Evolutionary conservation across 768 basidiomycete genomes (phyloP).

Genomic region (Leucocoprinus leucothites): DNA sequence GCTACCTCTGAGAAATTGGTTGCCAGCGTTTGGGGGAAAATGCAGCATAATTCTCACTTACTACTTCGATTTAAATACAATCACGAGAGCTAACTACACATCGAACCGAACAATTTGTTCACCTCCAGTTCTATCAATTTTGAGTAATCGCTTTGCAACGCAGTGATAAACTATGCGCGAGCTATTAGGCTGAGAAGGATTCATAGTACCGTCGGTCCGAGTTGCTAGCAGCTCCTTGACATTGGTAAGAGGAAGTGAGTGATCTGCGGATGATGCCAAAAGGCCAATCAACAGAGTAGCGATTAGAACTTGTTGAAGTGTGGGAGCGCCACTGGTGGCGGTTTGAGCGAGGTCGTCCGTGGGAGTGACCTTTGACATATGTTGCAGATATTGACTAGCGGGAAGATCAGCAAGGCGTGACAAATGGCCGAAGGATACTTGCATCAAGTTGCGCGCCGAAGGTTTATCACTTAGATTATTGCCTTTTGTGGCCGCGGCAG

Average conservation of each 20-base stretch:
- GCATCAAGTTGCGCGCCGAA: constrained; percentile 62
- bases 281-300: constrained; percentile 64
- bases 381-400: constrained; percentile 10
- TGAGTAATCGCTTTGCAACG: constrained; percentile 77
- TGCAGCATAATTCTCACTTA: too few species aligned
- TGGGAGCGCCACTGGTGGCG: constrained; percentile 34
- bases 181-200: constrained; percentile 24
- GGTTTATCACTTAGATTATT: constrained; percentile 31
- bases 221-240: constrained; percentile 54
- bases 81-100: constrained; percentile 10
- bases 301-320: constrained; percentile 68
- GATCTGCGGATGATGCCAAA: constrained; percentile 47
- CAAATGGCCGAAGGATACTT: constrained; percentile 18
- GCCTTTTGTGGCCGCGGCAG: constrained; percentile 23
- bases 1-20: too few species aligned
- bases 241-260: constrained; percentile 57
- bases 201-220: constrained; percentile 39
- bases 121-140: constrained; percentile 71
- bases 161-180: constrained; percentile 71
- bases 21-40: too few species aligned
- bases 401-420: background rate
- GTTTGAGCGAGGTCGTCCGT: constrained; percentile 44
- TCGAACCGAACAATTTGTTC: constrained; percentile 79
- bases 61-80: background rate
- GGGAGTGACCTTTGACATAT: constrained; percentile 34